Percentiles rank a stretch among this genome's conserved stretches.
Evolutionary conservation across 2,329 filamentous ascomycete species (phyloP).

Genomic region (Elsinoe australis): DNA sequence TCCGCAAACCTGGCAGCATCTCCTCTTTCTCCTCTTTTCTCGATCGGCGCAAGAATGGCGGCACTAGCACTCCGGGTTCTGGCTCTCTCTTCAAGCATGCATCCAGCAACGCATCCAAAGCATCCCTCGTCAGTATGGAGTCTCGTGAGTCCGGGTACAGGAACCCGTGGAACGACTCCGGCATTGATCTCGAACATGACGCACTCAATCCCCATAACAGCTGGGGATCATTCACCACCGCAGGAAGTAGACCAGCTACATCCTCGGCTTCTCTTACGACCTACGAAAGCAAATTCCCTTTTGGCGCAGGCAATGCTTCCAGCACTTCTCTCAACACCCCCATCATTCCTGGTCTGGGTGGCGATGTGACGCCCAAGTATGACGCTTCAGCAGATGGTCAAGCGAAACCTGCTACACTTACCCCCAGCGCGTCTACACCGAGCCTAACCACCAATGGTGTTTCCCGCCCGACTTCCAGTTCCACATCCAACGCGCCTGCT

Average conservation of each 20-base stretch:
- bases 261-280: constrained; percentile 53
- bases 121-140: constrained; percentile 90
- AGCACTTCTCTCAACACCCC: constrained; percentile 33
- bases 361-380: constrained; percentile 32
- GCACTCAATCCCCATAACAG: constrained; percentile 34
- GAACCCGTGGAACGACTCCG: constrained; percentile 97
- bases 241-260: constrained; percentile 58
- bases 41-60: constrained; percentile 88
- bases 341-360: constrained; percentile 34
- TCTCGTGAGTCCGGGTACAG: constrained; percentile 83
- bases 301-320: constrained; percentile 42
- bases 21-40: constrained; percentile 93
- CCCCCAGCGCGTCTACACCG: not conserved
- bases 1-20: constrained; percentile 91
- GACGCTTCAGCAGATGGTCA: constrained; percentile 22
- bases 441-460: constrained; percentile 17
- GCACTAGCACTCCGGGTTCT: constrained; percentile 59
- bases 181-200: constrained; percentile 91
- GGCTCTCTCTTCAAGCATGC: constrained; percentile 75
- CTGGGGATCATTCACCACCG: constrained; percentile 43
- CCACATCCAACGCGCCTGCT: constrained; percentile 20
- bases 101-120: constrained; percentile 89
- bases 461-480: constrained; percentile 21
- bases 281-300: constrained; percentile 59
- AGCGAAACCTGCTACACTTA: constrained; percentile 3